Percentiles rank a stretch among this genome's conserved stretches.
These are phyloP conservation scores for Citrus hindsii DNA, from an alignment of 345 rosid genomes.

Conservation along the genomic window DNA sequence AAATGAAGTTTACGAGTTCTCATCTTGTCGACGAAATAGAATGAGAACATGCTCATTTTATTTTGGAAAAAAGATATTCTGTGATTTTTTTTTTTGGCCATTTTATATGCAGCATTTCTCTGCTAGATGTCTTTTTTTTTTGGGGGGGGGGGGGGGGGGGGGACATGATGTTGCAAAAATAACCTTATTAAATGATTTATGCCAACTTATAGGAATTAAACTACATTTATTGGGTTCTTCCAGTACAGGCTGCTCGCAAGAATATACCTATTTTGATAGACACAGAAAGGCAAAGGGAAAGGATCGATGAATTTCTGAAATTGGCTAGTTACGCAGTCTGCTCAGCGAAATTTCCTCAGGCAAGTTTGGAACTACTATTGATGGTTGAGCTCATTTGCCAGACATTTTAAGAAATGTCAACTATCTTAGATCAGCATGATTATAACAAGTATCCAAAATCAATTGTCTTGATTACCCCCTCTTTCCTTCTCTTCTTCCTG, in stretches of 20 bases:
- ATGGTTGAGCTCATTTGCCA: neutral
- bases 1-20: slow-evolving; percentile 1
- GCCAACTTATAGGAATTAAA: slow-evolving; percentile 8
- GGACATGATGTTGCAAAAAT: neutral
- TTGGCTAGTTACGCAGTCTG: slow-evolving; percentile 71
- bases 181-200: neutral
- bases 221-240: slow-evolving; percentile 23
- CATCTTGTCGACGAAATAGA: neutral
- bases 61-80: neutral
- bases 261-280: slow-evolving; percentile 80
- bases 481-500: neutral
- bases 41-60: neutral
- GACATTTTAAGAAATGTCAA: neutral
- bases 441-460: neutral
- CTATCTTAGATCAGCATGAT: neutral
- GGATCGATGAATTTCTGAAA: slow-evolving; percentile 65
- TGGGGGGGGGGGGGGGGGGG: too few relatives aligned
- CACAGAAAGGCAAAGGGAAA: slow-evolving; percentile 73
- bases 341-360: slow-evolving; percentile 81
- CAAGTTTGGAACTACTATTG: slow-evolving; percentile 20
- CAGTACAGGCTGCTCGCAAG: slow-evolving; percentile 77
- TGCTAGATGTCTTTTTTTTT: neutral
- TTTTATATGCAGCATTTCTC: neutral
- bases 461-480: neutral
- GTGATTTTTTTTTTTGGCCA: neutral